A percentile compares a stretch with the other conserved stretches of the same genome.
Conservation (phyloP, 345 rosid species). For the Pistacia integerrima region DNA sequence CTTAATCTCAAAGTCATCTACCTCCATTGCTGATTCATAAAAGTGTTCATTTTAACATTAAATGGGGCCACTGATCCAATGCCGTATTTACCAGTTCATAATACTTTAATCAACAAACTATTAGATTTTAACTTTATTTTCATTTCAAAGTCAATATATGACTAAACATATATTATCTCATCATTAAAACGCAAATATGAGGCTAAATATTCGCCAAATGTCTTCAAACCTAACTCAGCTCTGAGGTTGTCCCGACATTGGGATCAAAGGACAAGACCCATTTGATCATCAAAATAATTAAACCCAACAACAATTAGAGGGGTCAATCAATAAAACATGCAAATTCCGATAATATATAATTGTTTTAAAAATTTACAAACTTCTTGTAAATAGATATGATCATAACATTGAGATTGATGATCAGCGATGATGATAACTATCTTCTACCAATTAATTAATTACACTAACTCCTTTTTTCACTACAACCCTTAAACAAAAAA, state of each 20-base stretch:
- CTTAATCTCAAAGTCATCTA: too few species aligned
- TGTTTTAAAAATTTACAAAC: conserved; percentile 41
- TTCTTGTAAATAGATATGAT: conserved; percentile 9
- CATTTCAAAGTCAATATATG: conserved; percentile 2
- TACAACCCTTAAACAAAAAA: conserved; percentile 73
- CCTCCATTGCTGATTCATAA: too few species aligned
- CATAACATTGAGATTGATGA: conserved; percentile 28
- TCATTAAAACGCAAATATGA: neutral
- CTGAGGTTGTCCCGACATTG: neutral
- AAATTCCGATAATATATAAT: conserved; percentile 11
- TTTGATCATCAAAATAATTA: neutral
- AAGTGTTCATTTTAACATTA: too few species aligned
- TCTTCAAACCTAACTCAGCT: neutral
- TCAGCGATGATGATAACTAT: conserved; percentile 22
- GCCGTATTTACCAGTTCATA: too few species aligned
- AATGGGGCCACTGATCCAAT: too few species aligned
- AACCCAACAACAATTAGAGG: neutral
- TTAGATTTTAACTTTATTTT: neutral
- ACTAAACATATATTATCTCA: neutral
- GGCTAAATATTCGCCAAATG: neutral
- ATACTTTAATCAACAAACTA: neutral
- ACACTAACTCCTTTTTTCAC: conserved; percentile 37
- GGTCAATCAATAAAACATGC: conserved; percentile 14
- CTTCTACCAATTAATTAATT: conserved; percentile 58
- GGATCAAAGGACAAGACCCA: neutral